Evolutionary conservation across 108 stramenopile genomes (phyloP).

Genomic region (Cyclotella sp.): DNA sequence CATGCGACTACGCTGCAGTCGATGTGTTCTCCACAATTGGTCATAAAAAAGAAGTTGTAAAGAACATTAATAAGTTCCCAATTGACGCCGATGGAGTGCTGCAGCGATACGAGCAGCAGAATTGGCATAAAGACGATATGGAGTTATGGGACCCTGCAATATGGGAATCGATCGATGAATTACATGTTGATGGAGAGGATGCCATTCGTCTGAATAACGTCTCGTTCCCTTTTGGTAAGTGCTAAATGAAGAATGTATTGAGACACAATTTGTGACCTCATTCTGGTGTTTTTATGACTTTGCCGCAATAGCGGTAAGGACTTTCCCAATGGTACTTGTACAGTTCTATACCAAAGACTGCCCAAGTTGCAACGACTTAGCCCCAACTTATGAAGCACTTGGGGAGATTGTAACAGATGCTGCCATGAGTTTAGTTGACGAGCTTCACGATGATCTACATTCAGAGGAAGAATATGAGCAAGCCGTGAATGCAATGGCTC

Average conservation of each 20-base stretch:
- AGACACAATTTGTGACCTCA: neutral
- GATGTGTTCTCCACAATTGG: slow-evolving; percentile 70
- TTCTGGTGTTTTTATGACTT: neutral
- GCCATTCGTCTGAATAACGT: slow-evolving; percentile 42
- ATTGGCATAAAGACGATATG: slow-evolving; percentile 72
- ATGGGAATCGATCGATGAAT: slow-evolving; percentile 57
- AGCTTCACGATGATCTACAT: slow-evolving; percentile 19
- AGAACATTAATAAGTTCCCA: slow-evolving; percentile 78
- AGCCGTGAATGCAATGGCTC: slow-evolving; percentile 50
- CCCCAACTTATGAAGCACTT: slow-evolving; percentile 82
- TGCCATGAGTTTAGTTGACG: slow-evolving; percentile 48
- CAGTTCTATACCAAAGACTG: slow-evolving; percentile 80
- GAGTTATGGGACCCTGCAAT: slow-evolving; percentile 53
- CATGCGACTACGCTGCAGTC: slow-evolving; percentile 86
- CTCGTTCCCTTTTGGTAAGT: slow-evolving; percentile 46
- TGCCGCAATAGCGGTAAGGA: slow-evolving; percentile 19
- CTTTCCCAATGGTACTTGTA: slow-evolving; percentile 49
- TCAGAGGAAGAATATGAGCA: slow-evolving; percentile 52
- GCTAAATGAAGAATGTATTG: neutral
- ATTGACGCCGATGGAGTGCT: slow-evolving; percentile 62
- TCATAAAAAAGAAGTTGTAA: slow-evolving; percentile 71
- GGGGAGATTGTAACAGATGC: slow-evolving; percentile 57
- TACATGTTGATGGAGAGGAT: slow-evolving; percentile 60
- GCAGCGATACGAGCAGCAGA: slow-evolving; percentile 64
- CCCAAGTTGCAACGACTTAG: slow-evolving; percentile 73